phyloP scores from a whole-genome alignment of 2,329 filamentous ascomycete genomes.

The Aspergillus thermomutatus region DNA sequence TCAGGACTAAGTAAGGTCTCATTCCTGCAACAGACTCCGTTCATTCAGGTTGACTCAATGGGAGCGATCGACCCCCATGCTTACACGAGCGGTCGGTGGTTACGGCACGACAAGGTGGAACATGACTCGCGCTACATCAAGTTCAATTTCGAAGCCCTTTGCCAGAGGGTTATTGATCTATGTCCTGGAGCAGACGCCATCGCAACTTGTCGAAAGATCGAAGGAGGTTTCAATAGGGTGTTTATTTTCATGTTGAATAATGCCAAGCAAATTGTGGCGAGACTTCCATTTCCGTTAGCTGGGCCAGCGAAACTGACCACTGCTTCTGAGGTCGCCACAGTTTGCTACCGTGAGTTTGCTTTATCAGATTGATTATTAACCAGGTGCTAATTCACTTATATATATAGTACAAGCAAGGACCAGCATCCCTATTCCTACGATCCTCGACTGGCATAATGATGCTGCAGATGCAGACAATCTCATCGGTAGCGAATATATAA shows the following conservation, averaged over 20 bases:
- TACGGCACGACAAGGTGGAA: conserved; percentile 36
- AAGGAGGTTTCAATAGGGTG: conserved; percentile 45
- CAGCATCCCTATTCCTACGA: conserved; percentile 39
- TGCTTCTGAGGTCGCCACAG: conserved; percentile 46
- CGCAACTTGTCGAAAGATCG: conserved; percentile 38
- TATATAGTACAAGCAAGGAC: conserved; percentile 36
- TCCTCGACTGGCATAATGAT: conserved; percentile 44
- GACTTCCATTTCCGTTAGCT: conserved; percentile 40
- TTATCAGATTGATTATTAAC: not conserved
- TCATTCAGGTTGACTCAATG: not conserved
- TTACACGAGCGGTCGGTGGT: conserved; percentile 38
- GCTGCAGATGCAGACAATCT: conserved; percentile 19
- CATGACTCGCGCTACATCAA: conserved; percentile 33
- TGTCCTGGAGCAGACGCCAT: conserved; percentile 36
- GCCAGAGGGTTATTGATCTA: conserved; percentile 33
- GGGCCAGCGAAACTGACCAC: conserved; percentile 37
- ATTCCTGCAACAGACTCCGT: not conserved
- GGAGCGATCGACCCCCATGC: conserved; percentile 21
- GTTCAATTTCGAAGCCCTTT: conserved; percentile 42
- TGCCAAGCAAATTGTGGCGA: conserved; percentile 36
- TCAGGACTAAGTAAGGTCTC: not conserved
- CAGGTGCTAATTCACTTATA: conserved; percentile 3
- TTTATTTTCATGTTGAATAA: conserved; percentile 44
- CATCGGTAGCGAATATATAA: conserved; percentile 39
- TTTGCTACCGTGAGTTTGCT: conserved; percentile 37